phyloP scores from a whole-genome alignment of 768 basidiomycete genomes.

The Lentinula sp. region DNA sequence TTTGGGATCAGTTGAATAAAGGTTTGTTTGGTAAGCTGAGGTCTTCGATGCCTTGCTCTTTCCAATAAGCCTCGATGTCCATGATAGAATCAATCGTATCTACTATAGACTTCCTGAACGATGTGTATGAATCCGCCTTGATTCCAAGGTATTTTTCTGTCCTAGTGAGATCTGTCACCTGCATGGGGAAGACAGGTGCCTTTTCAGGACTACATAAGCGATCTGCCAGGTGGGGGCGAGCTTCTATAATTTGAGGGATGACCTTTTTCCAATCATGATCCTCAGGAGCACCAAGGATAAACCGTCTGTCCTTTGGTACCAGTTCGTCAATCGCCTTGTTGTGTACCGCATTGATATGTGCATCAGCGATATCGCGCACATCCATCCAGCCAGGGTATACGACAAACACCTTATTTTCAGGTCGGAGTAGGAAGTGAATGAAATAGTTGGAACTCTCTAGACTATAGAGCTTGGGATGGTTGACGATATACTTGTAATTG shows the following conservation, averaged over 20 bases:
- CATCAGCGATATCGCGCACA: conserved; percentile 4
- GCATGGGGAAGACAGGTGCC: background rate
- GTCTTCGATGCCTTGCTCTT: background rate
- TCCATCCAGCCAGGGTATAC: conserved; percentile 4
- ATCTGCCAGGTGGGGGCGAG: conserved; percentile 3
- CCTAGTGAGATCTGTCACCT: background rate
- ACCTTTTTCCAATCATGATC: conserved; percentile 2
- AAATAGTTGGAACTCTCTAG: conserved; percentile 4
- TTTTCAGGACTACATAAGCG: background rate
- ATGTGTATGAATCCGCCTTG: background rate
- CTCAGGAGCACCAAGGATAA: conserved; percentile 5
- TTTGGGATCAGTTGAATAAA: background rate
- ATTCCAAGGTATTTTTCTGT: conserved; percentile 5
- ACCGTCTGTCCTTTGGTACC: background rate
- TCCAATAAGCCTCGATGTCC: conserved; percentile 5
- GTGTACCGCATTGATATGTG: conserved; percentile 5
- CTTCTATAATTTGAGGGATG: conserved; percentile 1
- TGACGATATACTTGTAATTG: conserved; percentile 5
- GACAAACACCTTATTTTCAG: conserved; percentile 2
- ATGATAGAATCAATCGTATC: conserved; percentile 6
- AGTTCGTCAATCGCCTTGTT: conserved; percentile 3
- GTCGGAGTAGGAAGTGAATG: conserved; percentile 1
- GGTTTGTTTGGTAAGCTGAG: conserved; percentile 1
- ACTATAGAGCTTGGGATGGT: background rate
- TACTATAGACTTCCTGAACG: background rate